Conservation (phyloP, 768 basidiomycete genomes). For the Kwoniella sp. region DNA sequence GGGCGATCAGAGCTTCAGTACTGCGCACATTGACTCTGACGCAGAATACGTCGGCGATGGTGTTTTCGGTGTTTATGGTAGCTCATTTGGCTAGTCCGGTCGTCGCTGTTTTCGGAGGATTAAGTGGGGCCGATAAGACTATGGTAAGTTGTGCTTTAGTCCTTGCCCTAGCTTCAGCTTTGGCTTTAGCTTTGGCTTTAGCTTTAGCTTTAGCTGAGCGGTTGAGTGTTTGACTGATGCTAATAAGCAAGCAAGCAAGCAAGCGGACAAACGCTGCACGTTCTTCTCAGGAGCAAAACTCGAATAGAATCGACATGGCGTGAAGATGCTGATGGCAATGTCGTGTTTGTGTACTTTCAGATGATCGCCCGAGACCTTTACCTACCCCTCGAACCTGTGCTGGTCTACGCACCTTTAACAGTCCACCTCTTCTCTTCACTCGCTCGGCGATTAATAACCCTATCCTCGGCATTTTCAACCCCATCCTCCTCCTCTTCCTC, state of each 20-base stretch:
- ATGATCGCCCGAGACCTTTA: slow-evolving; percentile 84
- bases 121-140: slow-evolving; percentile 67
- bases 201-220: no score
- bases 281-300: no score
- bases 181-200: no score
- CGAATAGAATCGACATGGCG: no score
- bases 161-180: no score
- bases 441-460: slow-evolving; percentile 64
- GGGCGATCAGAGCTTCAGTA: slow-evolving; percentile 33
- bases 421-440: slow-evolving; percentile 66
- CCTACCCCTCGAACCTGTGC: slow-evolving; percentile 70
- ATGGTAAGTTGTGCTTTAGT: slow-evolving; percentile 63
- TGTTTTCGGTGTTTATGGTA: slow-evolving; percentile 73
- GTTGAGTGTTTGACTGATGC: no score
- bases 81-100: slow-evolving; percentile 79
- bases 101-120: slow-evolving; percentile 71
- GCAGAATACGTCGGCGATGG: slow-evolving; percentile 71
- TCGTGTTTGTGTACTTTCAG: no score
- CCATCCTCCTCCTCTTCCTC: slow-evolving; percentile 41
- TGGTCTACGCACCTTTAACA: slow-evolving; percentile 69
- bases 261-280: no score
- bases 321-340: no score
- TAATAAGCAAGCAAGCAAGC: no score
- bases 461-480: slow-evolving; percentile 20
- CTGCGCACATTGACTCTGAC: slow-evolving; percentile 61